Base-by-base conservation (phyloP, 768 basidiomycete genomes). In the Exsudoporus frostii region DNA sequence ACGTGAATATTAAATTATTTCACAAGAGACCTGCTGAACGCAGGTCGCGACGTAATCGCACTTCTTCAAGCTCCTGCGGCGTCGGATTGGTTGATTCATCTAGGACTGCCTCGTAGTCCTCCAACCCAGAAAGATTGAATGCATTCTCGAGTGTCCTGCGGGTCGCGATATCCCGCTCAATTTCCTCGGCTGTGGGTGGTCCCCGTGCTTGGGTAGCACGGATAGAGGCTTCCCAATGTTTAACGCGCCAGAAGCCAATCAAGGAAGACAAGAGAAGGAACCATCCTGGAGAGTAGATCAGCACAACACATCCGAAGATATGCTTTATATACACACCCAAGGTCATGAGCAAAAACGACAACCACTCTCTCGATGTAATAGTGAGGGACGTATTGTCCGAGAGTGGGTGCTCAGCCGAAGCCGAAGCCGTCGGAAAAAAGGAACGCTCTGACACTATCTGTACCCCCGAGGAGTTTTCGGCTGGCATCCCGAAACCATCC, bases 271-370 rank as follows among this genome's bases (percentile, higher is more conserved):
- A 76, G 30, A 98, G 76, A 22, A 98, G 76, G 78, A 96, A 93
- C 94, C 94, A 97, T 13, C 92, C 87, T 89, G 51, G 29, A 7
- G 2, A n/a, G 34, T 20, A 20, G 14, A 32, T 65, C 36, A 65
- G 43, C 13, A 20, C 25, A 9, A 19, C 1, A 15, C n/a, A 20
- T 20, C 14, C 41, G 33, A 19, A 25, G 27, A 50, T 48, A 30
- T 20, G 19, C 9, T 24, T 17, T 54, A 24, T 11, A 17, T 1
- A 60, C 76, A 48, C 44, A 86, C 87, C 95, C 41, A 94, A 61
- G 1, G 88, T 90, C 89, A 98, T 96, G 65, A 98, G 79, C 50
- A 95, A 69, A 73, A 97, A 93, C 2, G 92, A 86, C 40, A 98
- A 70, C 92, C 92, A 97, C 56, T 96, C 93, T 57, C 80, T 84